Evolutionary conservation across 1,139 yeast genomes (phyloP), one percentile per base, ranked within the genome.

Genomic region (Sugiyamaella paludigena): DNA sequence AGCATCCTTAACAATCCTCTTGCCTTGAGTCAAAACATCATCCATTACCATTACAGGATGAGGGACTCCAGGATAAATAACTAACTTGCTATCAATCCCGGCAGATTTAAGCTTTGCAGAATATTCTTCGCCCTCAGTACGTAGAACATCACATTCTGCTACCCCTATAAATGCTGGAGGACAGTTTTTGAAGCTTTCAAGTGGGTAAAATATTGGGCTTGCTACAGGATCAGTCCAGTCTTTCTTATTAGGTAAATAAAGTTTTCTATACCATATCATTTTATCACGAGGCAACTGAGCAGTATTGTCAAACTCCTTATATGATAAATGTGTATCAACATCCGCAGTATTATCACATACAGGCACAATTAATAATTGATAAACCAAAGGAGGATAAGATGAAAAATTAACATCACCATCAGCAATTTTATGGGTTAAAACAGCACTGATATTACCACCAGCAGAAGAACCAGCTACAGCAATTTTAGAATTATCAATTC

Each of bases 31-130:
- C 49, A 75, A 60, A 3, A 68, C 69, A 12, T 61, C 75, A 53
- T 74, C 75, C 78, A 76, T 74, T 27, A 70, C 78, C 78, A 75
- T 73, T 13, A 72, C 75, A 9, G 78, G 70, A 54, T 76, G 80
- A 1, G 79, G 79, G 48, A 75, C 69, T 2, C 78, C 78, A 32
- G 67, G 64, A 53, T 73, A 75, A 31, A 75, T 60, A 9, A 59
- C 63, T 10, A 75, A 59, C 16, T 61, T 61, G 29, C 73, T 65
- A 2, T 59, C 56, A 19, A 74, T 65, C 2, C 79, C 79, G 49
- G 73, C 71, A 30, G 61, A 62, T 51, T 60, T 59, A 54, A 76
- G 63, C 56, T 75, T 75, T 2, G 58, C 69, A 37, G 71, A 71
- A 52, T 76, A 76, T 2, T 66, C 68, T 56, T 73, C 76, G 7